Evolutionary conservation across 495 filamentous ascomycete genomes (phyloP), one percentile per base, ranked within the genome.

Genomic region (Hypoxylon fuscum): DNA sequence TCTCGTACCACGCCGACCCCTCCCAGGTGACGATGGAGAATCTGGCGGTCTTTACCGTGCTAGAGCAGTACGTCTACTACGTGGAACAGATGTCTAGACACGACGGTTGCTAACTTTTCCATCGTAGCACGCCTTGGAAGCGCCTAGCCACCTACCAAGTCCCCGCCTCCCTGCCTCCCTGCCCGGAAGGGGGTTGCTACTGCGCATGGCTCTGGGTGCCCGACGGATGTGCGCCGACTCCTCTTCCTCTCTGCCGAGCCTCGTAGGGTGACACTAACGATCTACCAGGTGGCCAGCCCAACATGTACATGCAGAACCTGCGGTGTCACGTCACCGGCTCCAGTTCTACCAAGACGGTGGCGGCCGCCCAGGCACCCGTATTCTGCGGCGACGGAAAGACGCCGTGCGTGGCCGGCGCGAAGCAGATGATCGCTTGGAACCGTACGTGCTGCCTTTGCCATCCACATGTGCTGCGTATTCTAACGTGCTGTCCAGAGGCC

Each of bases 121-220:
- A 15, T 20, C 37, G 48, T 50, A 79, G 75, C 60, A 81, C 81
- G 5, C 81, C 81, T 0, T 84, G 79, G 78, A 79, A 79, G 32
- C 73, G 81, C 11, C n/a, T 77, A 6, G 73, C 80, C 1, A 74
- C 71, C 1, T 86, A 84, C 50, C 42, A 77, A 12, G 76, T 85
- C 12, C 81, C 82, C 0, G 55, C 69, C 9, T 74, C 75, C 32
- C 63, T 85, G 43, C 77, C 78, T 11, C 58, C 71, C 22, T 86
- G 83, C 57, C 80, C 83, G 1, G 54, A 59, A 1, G 81, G 72
- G 3, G 82, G 82, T 14, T 86, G 82, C 55, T 77, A 70, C 17
- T 86, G 83, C 52, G 82, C 83, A 17, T 84, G 79, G 81, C 76
- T 85, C 18, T 86, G 83, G 83, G 75, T 84, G 32, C 82, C 83